Percentiles rank a stretch among this genome's conserved stretches.
Conservation (phyloP, 108 stramenopile species). For the Cylindrotheca fusiformis region DNA sequence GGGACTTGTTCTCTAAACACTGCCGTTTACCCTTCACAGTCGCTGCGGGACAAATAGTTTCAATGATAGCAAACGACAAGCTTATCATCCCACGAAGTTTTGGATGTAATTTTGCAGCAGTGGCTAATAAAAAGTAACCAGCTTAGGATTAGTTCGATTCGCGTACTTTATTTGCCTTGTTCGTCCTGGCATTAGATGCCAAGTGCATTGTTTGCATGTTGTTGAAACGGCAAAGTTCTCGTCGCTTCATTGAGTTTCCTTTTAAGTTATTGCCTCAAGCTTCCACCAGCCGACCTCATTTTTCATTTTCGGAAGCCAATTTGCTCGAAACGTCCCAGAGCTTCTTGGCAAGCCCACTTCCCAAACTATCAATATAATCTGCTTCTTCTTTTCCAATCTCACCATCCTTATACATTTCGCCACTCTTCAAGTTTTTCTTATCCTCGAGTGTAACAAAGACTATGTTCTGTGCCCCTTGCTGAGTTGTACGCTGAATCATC, state of each 20-base stretch:
- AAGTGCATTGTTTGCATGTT: no score
- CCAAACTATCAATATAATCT: not conserved
- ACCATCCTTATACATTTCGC: not conserved
- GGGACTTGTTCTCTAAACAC: no score
- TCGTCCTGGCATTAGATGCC: no score
- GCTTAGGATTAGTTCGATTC: no score
- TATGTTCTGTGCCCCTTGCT: not conserved
- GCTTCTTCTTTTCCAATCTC: not conserved
- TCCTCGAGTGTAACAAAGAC: not conserved
- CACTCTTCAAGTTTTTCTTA: not conserved
- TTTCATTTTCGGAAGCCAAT: no score
- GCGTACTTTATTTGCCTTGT: no score
- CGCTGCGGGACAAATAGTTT: conserved; percentile 64
- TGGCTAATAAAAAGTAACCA: no score
- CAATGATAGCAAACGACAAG: conserved; percentile 72
- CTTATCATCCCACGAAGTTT: conserved; percentile 48
- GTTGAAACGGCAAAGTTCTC: no score
- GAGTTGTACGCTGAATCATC: not conserved
- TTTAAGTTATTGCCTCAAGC: no score
- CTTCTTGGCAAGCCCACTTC: not conserved
- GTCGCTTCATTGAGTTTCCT: no score
- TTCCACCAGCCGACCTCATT: no score
- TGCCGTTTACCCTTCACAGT: conserved; percentile 14
- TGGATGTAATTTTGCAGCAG: no score
- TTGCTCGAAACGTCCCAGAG: not conserved